These are phyloP conservation scores for Aspergillus aculeatinus DNA, from an alignment of 2,329 filamentous ascomycete species.

Conservation along the genomic window DNA sequence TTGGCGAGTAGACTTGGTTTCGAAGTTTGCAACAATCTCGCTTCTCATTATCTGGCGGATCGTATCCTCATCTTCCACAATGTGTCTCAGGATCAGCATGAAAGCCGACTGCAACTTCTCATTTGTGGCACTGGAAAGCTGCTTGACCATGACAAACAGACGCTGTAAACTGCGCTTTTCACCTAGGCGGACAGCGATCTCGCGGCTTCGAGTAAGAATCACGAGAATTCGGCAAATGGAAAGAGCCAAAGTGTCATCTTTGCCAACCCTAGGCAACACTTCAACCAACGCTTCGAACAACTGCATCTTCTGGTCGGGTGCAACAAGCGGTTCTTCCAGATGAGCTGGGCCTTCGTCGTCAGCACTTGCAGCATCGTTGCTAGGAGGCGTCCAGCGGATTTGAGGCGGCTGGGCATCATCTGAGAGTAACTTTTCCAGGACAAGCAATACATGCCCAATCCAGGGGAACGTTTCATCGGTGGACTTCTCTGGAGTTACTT, in stretches of 20 bases:
- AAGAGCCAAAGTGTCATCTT: slow-evolving; percentile 79
- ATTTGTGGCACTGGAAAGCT: slow-evolving; percentile 76
- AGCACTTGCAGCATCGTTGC: slow-evolving; percentile 45
- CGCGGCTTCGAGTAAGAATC: slow-evolving; percentile 77
- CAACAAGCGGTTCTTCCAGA: slow-evolving; percentile 62
- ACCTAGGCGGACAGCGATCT: slow-evolving; percentile 71
- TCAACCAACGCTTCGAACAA: slow-evolving; percentile 79
- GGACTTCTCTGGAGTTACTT: slow-evolving; percentile 62
- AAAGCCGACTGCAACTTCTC: slow-evolving; percentile 72
- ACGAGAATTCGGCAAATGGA: slow-evolving; percentile 81
- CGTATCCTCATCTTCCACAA: slow-evolving; percentile 90
- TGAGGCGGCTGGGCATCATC: slow-evolving; percentile 80
- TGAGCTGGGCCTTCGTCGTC: slow-evolving; percentile 58
- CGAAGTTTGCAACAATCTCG: slow-evolving; percentile 79
- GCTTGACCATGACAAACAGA: slow-evolving; percentile 92
- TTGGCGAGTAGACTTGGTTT: slow-evolving; percentile 55
- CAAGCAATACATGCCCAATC: slow-evolving; percentile 85
- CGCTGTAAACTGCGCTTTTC: slow-evolving; percentile 87
- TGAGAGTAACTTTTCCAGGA: slow-evolving; percentile 85
- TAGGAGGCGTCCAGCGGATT: slow-evolving; percentile 67
- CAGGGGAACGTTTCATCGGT: slow-evolving; percentile 82
- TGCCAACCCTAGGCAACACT: slow-evolving; percentile 80
- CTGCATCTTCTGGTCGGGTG: slow-evolving; percentile 63
- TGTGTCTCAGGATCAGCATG: slow-evolving; percentile 84
- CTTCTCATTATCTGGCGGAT: slow-evolving; percentile 88